Evolutionary conservation across 2,329 filamentous ascomycete genomes (phyloP), one percentile per base, ranked within the genome.

Genomic region (Biscogniauxia sp.): DNA sequence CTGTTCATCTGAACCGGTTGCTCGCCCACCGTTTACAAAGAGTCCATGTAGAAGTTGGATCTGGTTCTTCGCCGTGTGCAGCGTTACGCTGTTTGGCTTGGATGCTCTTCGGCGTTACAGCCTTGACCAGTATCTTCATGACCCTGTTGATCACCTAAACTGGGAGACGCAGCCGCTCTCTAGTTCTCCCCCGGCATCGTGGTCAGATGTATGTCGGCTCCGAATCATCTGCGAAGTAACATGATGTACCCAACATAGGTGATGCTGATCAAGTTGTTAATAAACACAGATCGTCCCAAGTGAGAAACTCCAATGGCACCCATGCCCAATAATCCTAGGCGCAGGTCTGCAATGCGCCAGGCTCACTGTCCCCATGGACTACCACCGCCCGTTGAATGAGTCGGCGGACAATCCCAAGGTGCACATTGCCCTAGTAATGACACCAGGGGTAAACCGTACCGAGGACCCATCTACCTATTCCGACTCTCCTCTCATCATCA

Each of bases 321-420:
- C 75, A 54, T 82, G 80, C 66, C 75, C 74, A 62, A 62, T 63
- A 1, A 60, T 66, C 13, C 69, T 61, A 52, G 68, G 67, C 56
- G 57, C 58, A 2, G 63, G 61, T 26, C 73, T 76, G 57, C 69
- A 72, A 60, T 82, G 79, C 66, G 76, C 80, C 51, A 74, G 79
- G 20, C 72, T 82, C 9, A 79, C 78, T 7, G 76, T 82, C 3
- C 77, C 80, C 9, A 79, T 82, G 75, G 79, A 81, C 64, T 80
- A 81, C 61, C 68, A 74, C 60, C 74, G 77, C 15, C 77, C 78
- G 8, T 61, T 80, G 51, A 75, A 76, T 61, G 69, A 68, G 56
- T 74, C 72, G 20, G 56, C 65, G 25, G 55, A 65, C n/a, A 61
- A 72, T 53, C 72, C 73, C 11, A 74, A 74, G 60, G 75, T 78